Conservation (phyloP, 202 grass and related monocot genomes). For the Bolboschoenoplectus hybrid region DNA sequence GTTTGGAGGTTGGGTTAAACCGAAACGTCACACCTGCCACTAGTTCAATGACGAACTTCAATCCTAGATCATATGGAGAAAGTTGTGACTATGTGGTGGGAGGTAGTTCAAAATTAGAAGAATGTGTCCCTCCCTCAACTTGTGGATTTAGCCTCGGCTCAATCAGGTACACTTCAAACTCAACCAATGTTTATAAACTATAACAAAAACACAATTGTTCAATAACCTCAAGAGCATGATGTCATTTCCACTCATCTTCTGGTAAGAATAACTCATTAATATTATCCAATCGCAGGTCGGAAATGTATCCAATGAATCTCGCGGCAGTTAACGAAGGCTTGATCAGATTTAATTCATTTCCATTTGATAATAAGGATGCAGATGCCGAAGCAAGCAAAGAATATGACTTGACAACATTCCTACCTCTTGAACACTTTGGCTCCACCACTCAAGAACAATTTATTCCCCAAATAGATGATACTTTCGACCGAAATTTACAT, state of each 20-base stretch:
- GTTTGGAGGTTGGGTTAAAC: not conserved
- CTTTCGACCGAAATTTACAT: not conserved
- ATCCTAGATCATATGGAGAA: slow-evolving; percentile 5
- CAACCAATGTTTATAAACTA: not conserved
- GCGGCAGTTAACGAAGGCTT: not conserved
- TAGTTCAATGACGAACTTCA: not conserved
- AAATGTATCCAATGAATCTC: not conserved
- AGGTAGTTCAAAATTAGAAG: not conserved
- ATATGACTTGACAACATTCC: not conserved
- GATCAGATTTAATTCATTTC: not conserved
- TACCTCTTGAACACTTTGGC: not conserved
- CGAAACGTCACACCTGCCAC: not conserved
- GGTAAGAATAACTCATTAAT: not conserved
- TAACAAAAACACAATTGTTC: not conserved
- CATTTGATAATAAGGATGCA: not conserved
- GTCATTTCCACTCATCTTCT: not conserved
- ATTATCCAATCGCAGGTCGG: not conserved
- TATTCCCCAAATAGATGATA: slow-evolving; percentile 12
- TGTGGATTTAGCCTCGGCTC: not conserved
- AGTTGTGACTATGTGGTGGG: not conserved
- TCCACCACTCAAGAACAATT: not conserved
- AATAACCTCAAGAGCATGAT: not conserved
- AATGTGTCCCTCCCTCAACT: not conserved
- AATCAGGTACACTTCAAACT: not conserved
- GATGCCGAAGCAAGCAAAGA: not conserved